Evolutionary conservation across 108 stramenopile genomes (phyloP), one percentile per base, ranked within the genome.

Genomic region (Nitzschia sp.): DNA sequence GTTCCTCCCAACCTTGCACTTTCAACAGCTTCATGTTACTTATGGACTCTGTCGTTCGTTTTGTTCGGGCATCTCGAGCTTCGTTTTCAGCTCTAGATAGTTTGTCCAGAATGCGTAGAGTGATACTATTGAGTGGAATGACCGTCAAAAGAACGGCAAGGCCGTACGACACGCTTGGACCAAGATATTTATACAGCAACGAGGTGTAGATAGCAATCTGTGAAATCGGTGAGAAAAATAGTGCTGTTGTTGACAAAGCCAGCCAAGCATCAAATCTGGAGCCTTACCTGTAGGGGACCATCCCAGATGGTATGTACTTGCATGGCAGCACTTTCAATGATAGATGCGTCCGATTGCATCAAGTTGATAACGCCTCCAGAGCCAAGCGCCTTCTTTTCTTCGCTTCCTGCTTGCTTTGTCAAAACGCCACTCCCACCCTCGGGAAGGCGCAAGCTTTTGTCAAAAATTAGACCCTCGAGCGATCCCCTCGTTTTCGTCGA

Each of bases 291-390:
- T 31, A 94, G 64, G 2, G 78, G 73, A 17, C 86, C 92, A 73
- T 97, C 96, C 96, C 96, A 94, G 3, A 83, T 46, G 0, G 93
- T 93, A 63, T 97, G 96, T 2, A 97, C 44, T 62, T 88, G 90
- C 73, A 88, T 68, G 6, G 86, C 80, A 4, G 86, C 72, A 60
- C 52, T 68, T 72, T 97, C 96, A 50, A 97, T 78, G 27, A 78
- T 79, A 1, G 88, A 69, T 8, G 90, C 79, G 77, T 97, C 96
- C 17, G 89, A 69, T 59, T 95, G 94, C 87, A 97, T 91, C 48
- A 94, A 63, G 72, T 94, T 96, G 53, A 95, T 63, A 16, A 89
- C 90, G 28, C 86, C 91, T 25, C 85, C 85, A 0, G 84, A 73
- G 35, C 85, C 85, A 29, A 76, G 33, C 1, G 76, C 75, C 41